Evolutionary conservation across 306 rosid species (phyloP), one percentile per base, ranked within the genome.

Genomic region (Medicago lupulina): DNA sequence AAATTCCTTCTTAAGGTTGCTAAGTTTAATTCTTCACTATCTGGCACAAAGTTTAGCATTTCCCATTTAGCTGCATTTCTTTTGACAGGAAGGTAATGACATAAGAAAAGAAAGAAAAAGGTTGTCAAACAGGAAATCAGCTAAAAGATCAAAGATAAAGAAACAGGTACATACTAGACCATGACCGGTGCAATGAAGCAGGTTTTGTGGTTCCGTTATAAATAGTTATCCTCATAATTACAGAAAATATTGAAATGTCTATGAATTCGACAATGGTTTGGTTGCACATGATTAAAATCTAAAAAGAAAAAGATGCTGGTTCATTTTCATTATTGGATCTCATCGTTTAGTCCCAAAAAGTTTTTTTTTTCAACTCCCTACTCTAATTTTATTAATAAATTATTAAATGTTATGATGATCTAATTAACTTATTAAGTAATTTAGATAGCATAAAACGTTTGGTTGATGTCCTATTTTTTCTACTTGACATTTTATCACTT

Each of bases 121-220:
- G 71, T 82, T 60, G 70, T 88, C 86, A 39, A 90, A 85, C 17
- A 83, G 91, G 86, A 87, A 88, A 81, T 85, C 91, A 2, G 93
- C 91, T 41, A 85, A 76, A 81, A 85, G 89, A 78, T 86, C 89
- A 86, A 88, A 87, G 88, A 18, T 75, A 17, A 81, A 85, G 54
- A 83, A 75, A 78, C 86, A 78, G 93, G 96, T 86, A 79, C n/a
- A 47, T 62, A 39, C 76, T 60, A 67, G 66, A 36, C 50, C 62
- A 59, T 50, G 65, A 38, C 12, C 15, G 13, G 23, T 67, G 41
- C 31, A 59, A 57, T 16, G 46, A 8, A 31, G 15, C 53, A 21
- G 5, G 46, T 21, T 66, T 44, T 46, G 38, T 39, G 64, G 59
- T 16, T 80, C 43, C 43, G 25, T 49, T 59, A 21, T 39, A 21